Conservation (phyloP, 768 basidiomycete species). For the Tephrocybe sp. region DNA sequence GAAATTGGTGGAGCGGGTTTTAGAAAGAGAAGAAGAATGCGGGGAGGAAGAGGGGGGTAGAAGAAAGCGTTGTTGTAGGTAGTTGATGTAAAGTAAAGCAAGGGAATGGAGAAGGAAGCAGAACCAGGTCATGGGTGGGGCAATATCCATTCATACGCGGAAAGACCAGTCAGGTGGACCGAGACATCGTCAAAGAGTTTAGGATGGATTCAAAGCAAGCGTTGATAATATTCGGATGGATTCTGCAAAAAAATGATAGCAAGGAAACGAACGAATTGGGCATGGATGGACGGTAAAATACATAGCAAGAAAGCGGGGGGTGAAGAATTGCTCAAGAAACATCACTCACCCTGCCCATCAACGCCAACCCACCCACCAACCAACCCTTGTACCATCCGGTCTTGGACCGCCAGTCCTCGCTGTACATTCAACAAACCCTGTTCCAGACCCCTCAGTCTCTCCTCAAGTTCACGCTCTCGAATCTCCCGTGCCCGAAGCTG, state of each 20-base stretch:
- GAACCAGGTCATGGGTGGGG: neutral
- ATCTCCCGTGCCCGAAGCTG: slow-evolving; percentile 31
- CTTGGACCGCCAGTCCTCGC: slow-evolving; percentile 76
- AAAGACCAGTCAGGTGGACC: neutral
- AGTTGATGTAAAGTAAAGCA: neutral
- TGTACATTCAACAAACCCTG: slow-evolving; percentile 38
- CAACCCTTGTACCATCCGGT: slow-evolving; percentile 76
- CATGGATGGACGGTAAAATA: neutral
- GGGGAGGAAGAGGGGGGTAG: slow-evolving; percentile 2
- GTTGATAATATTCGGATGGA: too few species aligned
- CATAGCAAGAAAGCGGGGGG: neutral
- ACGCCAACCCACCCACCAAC: slow-evolving; percentile 78
- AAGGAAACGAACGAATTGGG: too few species aligned
- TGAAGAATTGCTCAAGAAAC: slow-evolving; percentile 7
- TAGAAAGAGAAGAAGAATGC: slow-evolving; percentile 9
- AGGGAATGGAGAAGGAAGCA: neutral
- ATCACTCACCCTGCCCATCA: slow-evolving; percentile 39
- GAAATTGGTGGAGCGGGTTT: slow-evolving; percentile 1
- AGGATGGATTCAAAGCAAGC: neutral
- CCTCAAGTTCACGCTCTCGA: slow-evolving; percentile 32
- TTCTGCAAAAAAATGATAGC: neutral
- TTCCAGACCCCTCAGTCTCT: slow-evolving; percentile 34
- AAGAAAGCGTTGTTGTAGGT: neutral
- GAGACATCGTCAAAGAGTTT: neutral
- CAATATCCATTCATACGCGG: neutral